These are phyloP conservation scores for Elsinoe australis DNA, from an alignment of 2,329 filamentous ascomycete species.

Conservation along the genomic window DNA sequence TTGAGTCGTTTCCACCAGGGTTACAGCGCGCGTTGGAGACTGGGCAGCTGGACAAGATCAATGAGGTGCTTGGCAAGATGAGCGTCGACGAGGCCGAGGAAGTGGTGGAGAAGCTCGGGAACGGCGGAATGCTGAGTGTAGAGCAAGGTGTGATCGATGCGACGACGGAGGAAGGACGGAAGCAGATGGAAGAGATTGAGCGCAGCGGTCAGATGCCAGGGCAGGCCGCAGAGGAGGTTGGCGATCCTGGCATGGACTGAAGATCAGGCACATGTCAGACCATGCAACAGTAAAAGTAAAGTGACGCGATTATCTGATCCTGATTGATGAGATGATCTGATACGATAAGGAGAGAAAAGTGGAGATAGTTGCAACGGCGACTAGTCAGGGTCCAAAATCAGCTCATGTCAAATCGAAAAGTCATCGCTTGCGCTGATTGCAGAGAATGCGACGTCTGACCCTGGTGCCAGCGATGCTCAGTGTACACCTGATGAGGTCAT, in stretches of 20 bases:
- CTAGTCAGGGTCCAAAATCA: too few relatives aligned
- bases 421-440: too few relatives aligned
- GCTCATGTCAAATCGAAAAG: too few relatives aligned
- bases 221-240: conserved; percentile 46
- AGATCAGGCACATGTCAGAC: too few relatives aligned
- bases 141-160: conserved; percentile 93
- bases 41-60: conserved; percentile 83
- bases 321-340: conserved; percentile 11
- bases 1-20: conserved; percentile 73
- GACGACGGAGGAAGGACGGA: conserved; percentile 41
- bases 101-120: conserved; percentile 68
- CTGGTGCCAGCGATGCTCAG: too few relatives aligned
- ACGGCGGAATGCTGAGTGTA: conserved; percentile 82
- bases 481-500: too few relatives aligned
- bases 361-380: conserved; percentile 11
- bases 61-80: conserved; percentile 82
- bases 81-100: conserved; percentile 81
- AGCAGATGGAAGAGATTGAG: conserved; percentile 33
- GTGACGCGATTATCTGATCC: conserved; percentile 4
- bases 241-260: conserved; percentile 35
- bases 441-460: too few relatives aligned
- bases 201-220: conserved; percentile 74
- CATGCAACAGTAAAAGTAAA: background rate
- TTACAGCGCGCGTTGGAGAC: conserved; percentile 75
- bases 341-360: conserved; percentile 13